Evolutionary conservation across 305 asterid species (phyloP).

Genomic region (Solanum hybrid): DNA sequence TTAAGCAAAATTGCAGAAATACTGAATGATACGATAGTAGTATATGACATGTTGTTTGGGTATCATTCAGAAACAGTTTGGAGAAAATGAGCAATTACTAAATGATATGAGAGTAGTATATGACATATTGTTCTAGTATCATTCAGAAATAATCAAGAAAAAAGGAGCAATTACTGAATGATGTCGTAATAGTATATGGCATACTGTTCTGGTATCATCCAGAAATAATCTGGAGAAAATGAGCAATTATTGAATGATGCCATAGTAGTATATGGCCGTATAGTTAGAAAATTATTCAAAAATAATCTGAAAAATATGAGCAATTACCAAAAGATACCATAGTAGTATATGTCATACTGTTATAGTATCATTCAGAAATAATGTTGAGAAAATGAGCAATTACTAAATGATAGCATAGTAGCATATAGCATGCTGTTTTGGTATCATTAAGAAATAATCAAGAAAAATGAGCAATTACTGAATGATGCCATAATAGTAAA

Average conservation of each 20-base stretch:
- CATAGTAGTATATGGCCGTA: too few species aligned
- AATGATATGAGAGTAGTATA: neutral
- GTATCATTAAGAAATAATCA: neutral
- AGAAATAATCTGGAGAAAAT: too few species aligned
- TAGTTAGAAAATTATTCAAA: too few species aligned
- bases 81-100: neutral
- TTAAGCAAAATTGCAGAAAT: neutral
- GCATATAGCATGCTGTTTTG: neutral
- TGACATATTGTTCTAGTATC: neutral
- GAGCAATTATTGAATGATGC: too few species aligned
- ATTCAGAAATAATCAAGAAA: too few species aligned
- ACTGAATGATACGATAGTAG: neutral
- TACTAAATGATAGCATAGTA: neutral
- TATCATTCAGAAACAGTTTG: too few species aligned
- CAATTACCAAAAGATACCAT: too few species aligned
- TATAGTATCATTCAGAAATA: too few species aligned
- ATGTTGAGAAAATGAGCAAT: neutral
- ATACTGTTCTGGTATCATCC: neutral
- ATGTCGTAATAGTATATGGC: too few species aligned
- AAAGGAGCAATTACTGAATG: neutral
- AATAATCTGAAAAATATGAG: too few species aligned
- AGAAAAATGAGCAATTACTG: neutral
- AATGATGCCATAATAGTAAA: too few species aligned
- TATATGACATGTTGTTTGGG: neutral
- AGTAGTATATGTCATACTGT: too few species aligned